phyloP scores from a whole-genome alignment of 2,329 filamentous ascomycete genomes.

The Ceratocystis lukuohia region DNA sequence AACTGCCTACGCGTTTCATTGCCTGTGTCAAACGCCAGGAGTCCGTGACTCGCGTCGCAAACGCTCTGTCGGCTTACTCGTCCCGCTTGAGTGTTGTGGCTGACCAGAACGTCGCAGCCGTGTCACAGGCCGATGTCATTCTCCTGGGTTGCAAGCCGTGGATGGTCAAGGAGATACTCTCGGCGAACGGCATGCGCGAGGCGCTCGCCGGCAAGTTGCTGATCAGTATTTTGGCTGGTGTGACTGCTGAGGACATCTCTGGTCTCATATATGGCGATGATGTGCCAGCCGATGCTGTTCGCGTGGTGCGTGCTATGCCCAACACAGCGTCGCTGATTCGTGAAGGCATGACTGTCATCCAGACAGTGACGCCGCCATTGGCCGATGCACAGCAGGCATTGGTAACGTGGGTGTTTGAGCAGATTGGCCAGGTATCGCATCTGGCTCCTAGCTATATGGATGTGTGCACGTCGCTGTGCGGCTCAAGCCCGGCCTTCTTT shows the following conservation, averaged over 20 bases:
- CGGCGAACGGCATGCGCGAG: constrained; percentile 52
- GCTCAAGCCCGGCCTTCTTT: constrained; percentile 64
- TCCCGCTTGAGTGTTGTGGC: constrained; percentile 51
- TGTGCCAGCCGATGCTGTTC: constrained; percentile 36
- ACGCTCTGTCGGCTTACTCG: constrained; percentile 50
- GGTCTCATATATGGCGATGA: constrained; percentile 44
- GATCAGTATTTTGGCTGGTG: constrained; percentile 68
- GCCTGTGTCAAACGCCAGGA: constrained; percentile 63
- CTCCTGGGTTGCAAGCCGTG: constrained; percentile 72
- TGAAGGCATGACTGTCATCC: constrained; percentile 73
- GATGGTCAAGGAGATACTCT: constrained; percentile 55
- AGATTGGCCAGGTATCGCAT: constrained; percentile 56
- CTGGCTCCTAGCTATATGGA: constrained; percentile 58
- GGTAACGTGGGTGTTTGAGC: constrained; percentile 63
- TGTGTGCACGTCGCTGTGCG: constrained; percentile 58
- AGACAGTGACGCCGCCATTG: constrained; percentile 45
- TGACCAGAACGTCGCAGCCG: constrained; percentile 57
- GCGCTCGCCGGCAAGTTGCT: constrained; percentile 69
- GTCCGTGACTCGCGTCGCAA: constrained; percentile 54
- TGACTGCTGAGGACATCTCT: constrained; percentile 56
- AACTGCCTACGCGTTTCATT: constrained; percentile 62
- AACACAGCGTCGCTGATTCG: constrained; percentile 70
- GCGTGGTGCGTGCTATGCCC: constrained; percentile 67
- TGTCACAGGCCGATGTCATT: constrained; percentile 56
- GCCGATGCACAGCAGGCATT: constrained; percentile 40